Percentiles rank a stretch among this genome's conserved stretches.
Evolutionary conservation across 2,329 filamentous ascomycete species (phyloP).

Genomic region (Chaetomiaceae sp.): DNA sequence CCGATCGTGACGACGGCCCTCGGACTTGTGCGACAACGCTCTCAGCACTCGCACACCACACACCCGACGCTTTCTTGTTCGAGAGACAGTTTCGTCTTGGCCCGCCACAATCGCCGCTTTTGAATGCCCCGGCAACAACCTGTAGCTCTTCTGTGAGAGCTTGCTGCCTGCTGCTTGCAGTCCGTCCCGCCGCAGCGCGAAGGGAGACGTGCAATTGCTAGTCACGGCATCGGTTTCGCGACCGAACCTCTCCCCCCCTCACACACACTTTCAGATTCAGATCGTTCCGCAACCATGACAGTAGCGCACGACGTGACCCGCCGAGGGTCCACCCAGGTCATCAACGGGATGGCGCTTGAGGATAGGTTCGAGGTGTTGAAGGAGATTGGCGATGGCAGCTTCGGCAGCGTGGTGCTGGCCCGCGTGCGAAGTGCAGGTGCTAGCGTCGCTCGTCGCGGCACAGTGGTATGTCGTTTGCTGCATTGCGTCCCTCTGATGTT

Average conservation of each 20-base stretch:
- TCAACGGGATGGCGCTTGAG: slow-evolving; percentile 62
- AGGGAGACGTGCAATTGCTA: slow-evolving; percentile 9
- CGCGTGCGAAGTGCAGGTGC: slow-evolving; percentile 87
- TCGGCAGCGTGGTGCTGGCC: slow-evolving; percentile 90
- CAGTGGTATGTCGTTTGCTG: slow-evolving; percentile 70
- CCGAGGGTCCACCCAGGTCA: slow-evolving; percentile 55
- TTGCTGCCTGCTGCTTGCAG: slow-evolving; percentile 20
- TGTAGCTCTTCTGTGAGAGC: slow-evolving; percentile 37
- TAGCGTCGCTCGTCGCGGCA: slow-evolving; percentile 81
- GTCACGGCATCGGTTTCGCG: not conserved
- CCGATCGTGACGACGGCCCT: slow-evolving; percentile 11
- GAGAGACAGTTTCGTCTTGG: slow-evolving; percentile 2
- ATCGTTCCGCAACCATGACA: slow-evolving; percentile 61
- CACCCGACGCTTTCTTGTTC: slow-evolving; percentile 3
- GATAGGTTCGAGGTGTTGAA: slow-evolving; percentile 96
- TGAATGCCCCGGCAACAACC: slow-evolving; percentile 37
- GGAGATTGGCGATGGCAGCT: slow-evolving; percentile 98
- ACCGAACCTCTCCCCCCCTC: not conserved
- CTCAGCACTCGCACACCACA: not conserved
- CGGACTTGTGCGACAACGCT: slow-evolving; percentile 1
- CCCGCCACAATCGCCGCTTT: slow-evolving; percentile 6
- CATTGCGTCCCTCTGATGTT: not conserved
- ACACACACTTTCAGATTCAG: not conserved
- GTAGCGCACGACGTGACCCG: slow-evolving; percentile 69
- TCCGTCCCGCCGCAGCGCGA: slow-evolving; percentile 15